Evolutionary conservation across 768 basidiomycete species (phyloP), one percentile per base, ranked within the genome.

Genomic region (Termitomyces sp.): DNA sequence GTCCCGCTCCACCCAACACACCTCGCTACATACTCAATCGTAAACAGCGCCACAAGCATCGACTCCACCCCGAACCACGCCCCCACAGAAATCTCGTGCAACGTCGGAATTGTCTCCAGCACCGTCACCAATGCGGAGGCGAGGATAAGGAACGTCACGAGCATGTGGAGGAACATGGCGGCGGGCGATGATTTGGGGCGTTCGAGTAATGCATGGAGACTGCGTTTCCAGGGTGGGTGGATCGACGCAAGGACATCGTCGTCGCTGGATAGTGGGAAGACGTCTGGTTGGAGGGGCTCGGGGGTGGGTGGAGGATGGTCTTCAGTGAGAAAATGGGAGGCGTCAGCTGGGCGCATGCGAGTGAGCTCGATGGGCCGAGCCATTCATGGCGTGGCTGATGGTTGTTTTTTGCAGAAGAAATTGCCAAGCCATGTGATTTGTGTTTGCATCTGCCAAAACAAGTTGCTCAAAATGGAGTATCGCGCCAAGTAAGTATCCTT

Each of bases 31-130:
- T 90, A 95, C 69, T 97, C 93, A 55, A 92, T 76, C 0, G 93
- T 94, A 68, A 95, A 96, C 2, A 94, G 67, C 46, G 85, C 82
- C 24, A 95, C 93, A 10, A 95, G 69, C 50, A 79, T 84, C 17
- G 92, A 93, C 71, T 95, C 93, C 21, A 93, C 66, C 1, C 93
- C 93, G 58, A 96, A 96, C 83, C 93, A 92, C 7, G 87, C 74
- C 37, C 83, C 74, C 14, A 79, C 82, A 2, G 84, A 80, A 2
- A 85, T 82, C 10, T 79, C 77, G 65, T 88, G 88, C 59, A 91
- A 84, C 1, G 81, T 78, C 0, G 88, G 90, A 1, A 92, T 84
- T 0, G 90, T 92, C 68, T 92, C 90, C 24, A 92, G 71, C 4
- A 90, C 76, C 0, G 90, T 92, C 26, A 92, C 81, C 38, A 88